Evolutionary conservation across 306 rosid species (phyloP).

Genomic region (Albizia julibrissin): DNA sequence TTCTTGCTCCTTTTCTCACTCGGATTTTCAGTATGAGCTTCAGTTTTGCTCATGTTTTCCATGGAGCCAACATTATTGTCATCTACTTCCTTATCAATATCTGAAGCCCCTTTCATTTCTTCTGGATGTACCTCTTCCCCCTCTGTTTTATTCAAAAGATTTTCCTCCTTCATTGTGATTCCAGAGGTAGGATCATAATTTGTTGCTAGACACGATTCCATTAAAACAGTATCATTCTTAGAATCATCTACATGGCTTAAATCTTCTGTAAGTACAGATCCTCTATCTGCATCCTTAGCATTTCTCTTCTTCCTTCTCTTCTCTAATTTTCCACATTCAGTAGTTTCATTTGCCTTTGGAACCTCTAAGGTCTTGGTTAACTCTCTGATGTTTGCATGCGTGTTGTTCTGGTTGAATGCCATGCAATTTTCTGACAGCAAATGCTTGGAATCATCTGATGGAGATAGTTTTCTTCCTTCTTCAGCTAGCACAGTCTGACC

Average conservation of each 20-base stretch:
- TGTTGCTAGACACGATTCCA: constrained; percentile 38
- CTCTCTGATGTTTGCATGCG: constrained; percentile 35
- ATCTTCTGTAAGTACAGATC: constrained; percentile 17
- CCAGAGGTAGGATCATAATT: constrained; percentile 23
- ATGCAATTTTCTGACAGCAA: constrained; percentile 35
- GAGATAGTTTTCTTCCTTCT: constrained; percentile 44
- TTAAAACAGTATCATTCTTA: constrained; percentile 28
- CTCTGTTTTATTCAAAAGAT: constrained; percentile 40
- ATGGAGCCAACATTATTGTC: constrained; percentile 28
- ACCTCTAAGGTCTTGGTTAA: constrained; percentile 38
- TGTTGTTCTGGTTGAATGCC: constrained; percentile 32
- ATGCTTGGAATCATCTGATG: constrained; percentile 36
- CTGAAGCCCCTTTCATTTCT: constrained; percentile 32
- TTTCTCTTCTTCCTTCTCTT: constrained; percentile 45
- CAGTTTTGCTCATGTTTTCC: constrained; percentile 38
- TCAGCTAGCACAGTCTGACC: constrained; percentile 31
- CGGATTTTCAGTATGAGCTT: constrained; percentile 36
- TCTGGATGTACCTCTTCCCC: constrained; percentile 32
- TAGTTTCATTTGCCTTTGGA: constrained; percentile 31
- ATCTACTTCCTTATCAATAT: constrained; percentile 27
- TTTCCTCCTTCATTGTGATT: constrained; percentile 40
- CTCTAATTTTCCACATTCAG: constrained; percentile 33
- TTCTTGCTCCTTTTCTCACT: constrained; percentile 44
- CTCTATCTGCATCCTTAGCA: constrained; percentile 38
- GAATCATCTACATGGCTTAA: constrained; percentile 34